Percentiles rank a stretch among this genome's conserved stretches.
phyloP scores from a whole-genome alignment of 441 rosid species.

The Theobroma grandiflorum region DNA sequence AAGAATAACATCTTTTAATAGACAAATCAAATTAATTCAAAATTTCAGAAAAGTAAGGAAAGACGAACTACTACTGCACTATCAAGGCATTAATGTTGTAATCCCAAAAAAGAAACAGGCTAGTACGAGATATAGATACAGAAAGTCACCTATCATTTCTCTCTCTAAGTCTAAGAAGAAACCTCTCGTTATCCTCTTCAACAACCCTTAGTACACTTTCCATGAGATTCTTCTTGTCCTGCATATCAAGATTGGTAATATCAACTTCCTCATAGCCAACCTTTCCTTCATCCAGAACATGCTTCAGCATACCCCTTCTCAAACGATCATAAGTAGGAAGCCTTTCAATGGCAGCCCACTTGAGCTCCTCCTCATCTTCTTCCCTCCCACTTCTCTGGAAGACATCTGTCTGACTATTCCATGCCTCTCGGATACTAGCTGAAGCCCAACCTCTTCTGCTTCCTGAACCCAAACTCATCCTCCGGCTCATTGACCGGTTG shows the following conservation, averaged over 20 bases:
- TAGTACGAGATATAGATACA: background rate
- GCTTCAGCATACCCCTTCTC: slow-evolving; percentile 49
- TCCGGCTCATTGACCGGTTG: slow-evolving; percentile 42
- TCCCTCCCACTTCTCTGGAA: slow-evolving; percentile 54
- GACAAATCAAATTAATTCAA: background rate
- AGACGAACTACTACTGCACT: background rate
- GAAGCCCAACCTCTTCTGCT: slow-evolving; percentile 57
- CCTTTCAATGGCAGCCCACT: slow-evolving; percentile 75
- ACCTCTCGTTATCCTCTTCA: slow-evolving; percentile 65
- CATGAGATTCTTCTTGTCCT: slow-evolving; percentile 53
- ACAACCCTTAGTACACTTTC: slow-evolving; percentile 55
- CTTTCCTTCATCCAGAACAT: slow-evolving; percentile 49
- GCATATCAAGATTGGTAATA: slow-evolving; percentile 49
- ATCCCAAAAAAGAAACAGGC: background rate
- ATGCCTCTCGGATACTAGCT: slow-evolving; percentile 48
- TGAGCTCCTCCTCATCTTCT: slow-evolving; percentile 69
- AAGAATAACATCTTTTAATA: background rate
- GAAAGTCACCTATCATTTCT: slow-evolving; percentile 55
- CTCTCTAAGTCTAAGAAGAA: slow-evolving; percentile 53
- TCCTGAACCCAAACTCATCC: slow-evolving; percentile 38
- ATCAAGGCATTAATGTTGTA: background rate
- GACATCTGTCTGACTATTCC: slow-evolving; percentile 49
- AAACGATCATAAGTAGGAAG: slow-evolving; percentile 66
- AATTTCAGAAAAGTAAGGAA: background rate
- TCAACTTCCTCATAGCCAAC: slow-evolving; percentile 57